phyloP scores from a whole-genome alignment of 2,329 filamentous ascomycete genomes.

The Exophiala phaeomuriformis region DNA sequence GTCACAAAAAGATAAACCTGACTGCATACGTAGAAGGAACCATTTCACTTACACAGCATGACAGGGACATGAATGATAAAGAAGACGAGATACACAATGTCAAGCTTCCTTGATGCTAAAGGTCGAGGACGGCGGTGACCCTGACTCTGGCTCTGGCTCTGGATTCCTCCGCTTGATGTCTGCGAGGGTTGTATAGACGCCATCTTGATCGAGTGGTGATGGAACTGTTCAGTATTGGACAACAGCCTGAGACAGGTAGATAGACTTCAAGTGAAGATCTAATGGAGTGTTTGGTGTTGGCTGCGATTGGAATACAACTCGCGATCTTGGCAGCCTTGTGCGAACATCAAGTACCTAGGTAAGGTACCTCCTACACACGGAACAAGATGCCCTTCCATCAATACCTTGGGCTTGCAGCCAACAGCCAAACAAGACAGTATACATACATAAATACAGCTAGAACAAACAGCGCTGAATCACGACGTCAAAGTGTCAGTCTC shows the following conservation, averaged over 20 bases:
- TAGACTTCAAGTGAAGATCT: too few species aligned
- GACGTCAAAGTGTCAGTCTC: too few species aligned
- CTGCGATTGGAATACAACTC: too few species aligned
- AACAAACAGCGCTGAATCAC: too few species aligned
- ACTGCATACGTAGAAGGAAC: background rate
- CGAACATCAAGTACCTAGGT: too few species aligned
- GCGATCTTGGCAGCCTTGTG: too few species aligned
- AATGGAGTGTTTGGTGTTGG: too few species aligned
- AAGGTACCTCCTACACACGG: too few species aligned
- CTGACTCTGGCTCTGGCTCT: background rate
- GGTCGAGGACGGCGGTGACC: constrained; percentile 10
- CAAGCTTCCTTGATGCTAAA: constrained; percentile 32
- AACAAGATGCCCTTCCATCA: background rate
- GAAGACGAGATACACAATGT: constrained; percentile 47
- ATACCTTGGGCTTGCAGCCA: background rate
- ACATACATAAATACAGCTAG: background rate
- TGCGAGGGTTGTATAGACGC: background rate
- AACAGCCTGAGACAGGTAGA: background rate
- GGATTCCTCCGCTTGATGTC: background rate
- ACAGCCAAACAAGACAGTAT: background rate
- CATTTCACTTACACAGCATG: constrained; percentile 47
- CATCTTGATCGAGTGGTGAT: background rate
- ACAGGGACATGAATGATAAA: constrained; percentile 56
- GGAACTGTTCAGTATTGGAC: background rate
- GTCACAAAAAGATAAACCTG: too few species aligned